A percentile compares a stretch with the other conserved stretches of the same genome.
phyloP scores from a whole-genome alignment of 192 early-diverging fungal genomes.

The Coemansia pectinata region DNA sequence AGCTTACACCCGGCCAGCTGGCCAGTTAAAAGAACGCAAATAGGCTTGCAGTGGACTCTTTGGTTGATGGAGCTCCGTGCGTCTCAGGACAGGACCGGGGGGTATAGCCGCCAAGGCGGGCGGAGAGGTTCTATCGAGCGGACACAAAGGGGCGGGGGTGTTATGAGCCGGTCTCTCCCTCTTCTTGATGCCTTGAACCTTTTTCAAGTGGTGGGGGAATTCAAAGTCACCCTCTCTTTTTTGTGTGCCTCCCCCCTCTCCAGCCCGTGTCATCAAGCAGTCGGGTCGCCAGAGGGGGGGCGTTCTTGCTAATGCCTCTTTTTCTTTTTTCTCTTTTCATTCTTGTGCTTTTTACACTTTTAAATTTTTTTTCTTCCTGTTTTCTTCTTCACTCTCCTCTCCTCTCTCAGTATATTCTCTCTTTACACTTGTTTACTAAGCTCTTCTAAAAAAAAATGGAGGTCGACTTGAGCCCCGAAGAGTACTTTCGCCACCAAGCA shows the following conservation, averaged over 20 bases:
- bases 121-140: neutral
- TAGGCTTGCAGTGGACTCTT: neutral
- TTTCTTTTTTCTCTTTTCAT: slow-evolving; percentile 25
- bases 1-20: neutral
- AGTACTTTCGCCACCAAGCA: slow-evolving; percentile 51
- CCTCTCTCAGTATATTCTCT: slow-evolving; percentile 7
- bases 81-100: neutral
- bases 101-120: neutral
- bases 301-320: slow-evolving; percentile 13
- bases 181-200: neutral
- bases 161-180: neutral
- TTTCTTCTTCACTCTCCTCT: slow-evolving; percentile 28
- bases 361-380: slow-evolving; percentile 1
- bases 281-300: neutral
- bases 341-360: slow-evolving; percentile 17
- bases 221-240: slow-evolving; percentile 1
- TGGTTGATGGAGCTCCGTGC: neutral
- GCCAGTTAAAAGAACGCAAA: neutral
- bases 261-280: slow-evolving; percentile 1
- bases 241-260: neutral
- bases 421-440: slow-evolving; percentile 2
- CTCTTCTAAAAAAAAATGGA: slow-evolving; percentile 16
- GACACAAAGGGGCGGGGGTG: neutral
- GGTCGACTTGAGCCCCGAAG: slow-evolving; percentile 47
- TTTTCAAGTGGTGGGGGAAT: neutral